These are phyloP conservation scores for Aplosporella prunicola DNA, from an alignment of 2,329 filamentous ascomycete genomes.

Conservation along the genomic window DNA sequence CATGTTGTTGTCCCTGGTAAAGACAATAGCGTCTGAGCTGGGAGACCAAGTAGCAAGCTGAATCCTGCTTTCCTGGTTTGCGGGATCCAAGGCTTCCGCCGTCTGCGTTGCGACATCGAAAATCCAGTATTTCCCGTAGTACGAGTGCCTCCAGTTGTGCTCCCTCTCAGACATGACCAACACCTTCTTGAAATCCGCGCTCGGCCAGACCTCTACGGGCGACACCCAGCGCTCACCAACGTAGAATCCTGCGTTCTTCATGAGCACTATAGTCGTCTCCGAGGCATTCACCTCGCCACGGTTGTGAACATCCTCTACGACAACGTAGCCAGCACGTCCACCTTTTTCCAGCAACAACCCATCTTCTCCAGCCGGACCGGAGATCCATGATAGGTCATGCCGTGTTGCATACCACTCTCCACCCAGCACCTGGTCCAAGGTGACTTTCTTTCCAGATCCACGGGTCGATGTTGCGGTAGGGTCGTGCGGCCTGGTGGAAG, in stretches of 20 bases:
- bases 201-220: slow-evolving; percentile 62
- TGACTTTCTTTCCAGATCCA: slow-evolving; percentile 62
- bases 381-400: slow-evolving; percentile 68
- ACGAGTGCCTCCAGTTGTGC: slow-evolving; percentile 85
- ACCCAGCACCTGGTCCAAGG: slow-evolving; percentile 58
- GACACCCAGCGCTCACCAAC: slow-evolving; percentile 47
- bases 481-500: slow-evolving; percentile 56
- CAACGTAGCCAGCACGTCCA: slow-evolving; percentile 53
- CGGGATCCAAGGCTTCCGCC: slow-evolving; percentile 67
- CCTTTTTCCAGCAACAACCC: slow-evolving; percentile 72
- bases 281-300: slow-evolving; percentile 31
- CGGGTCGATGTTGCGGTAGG: slow-evolving; percentile 53
- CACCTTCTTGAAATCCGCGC: slow-evolving; percentile 75
- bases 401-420: slow-evolving; percentile 56
- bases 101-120: slow-evolving; percentile 77
- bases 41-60: slow-evolving; percentile 90
- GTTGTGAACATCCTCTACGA: slow-evolving; percentile 75
- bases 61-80: slow-evolving; percentile 53
- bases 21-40: slow-evolving; percentile 76
- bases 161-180: slow-evolving; percentile 64
- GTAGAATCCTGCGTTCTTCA: slow-evolving; percentile 57
- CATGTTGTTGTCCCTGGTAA: slow-evolving; percentile 83
- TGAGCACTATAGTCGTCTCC: slow-evolving; percentile 57
- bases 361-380: slow-evolving; percentile 66
- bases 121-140: slow-evolving; percentile 78